These are phyloP conservation scores for Boletus subparvulus DNA, from an alignment of 768 basidiomycete genomes.

Conservation along the genomic window DNA sequence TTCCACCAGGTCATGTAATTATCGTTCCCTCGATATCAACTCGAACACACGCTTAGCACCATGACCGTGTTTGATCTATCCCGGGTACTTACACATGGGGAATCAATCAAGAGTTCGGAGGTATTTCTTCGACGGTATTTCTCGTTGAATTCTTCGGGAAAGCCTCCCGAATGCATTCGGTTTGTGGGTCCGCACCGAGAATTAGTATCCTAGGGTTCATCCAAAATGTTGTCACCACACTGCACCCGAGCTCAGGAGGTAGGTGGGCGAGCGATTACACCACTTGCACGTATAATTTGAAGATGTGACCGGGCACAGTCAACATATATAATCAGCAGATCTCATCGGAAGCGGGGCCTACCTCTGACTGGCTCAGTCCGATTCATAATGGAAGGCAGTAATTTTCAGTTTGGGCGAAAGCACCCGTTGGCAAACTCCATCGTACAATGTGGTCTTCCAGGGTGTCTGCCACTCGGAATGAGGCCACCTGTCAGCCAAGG, in stretches of 20 bases:
- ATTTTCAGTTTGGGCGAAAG: slow-evolving; percentile 1
- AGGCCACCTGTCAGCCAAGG: slow-evolving; percentile 18
- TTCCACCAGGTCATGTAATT: slow-evolving; percentile 24
- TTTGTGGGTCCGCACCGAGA: slow-evolving; percentile 1
- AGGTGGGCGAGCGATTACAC: not conserved
- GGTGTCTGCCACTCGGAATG: slow-evolving; percentile 8
- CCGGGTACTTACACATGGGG: not conserved
- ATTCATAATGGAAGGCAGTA: slow-evolving; percentile 1
- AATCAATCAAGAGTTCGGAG: not conserved
- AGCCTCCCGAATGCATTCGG: not conserved
- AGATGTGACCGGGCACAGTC: not conserved
- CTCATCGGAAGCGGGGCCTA: not conserved
- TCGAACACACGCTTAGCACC: slow-evolving; percentile 5
- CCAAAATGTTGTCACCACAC: not conserved
- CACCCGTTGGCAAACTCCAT: not conserved
- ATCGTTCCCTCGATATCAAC: slow-evolving; percentile 13
- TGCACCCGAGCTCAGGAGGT: not conserved
- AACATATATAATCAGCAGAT: not conserved
- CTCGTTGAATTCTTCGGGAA: not conserved
- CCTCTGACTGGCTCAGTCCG: not conserved
- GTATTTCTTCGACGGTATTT: not conserved
- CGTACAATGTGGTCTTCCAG: slow-evolving; percentile 6
- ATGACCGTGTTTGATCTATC: slow-evolving; percentile 1
- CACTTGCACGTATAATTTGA: not conserved
- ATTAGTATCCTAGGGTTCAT: not conserved